Evolutionary conservation across 441 rosid genomes (phyloP).

Genomic region (Euphorbia corollata): DNA sequence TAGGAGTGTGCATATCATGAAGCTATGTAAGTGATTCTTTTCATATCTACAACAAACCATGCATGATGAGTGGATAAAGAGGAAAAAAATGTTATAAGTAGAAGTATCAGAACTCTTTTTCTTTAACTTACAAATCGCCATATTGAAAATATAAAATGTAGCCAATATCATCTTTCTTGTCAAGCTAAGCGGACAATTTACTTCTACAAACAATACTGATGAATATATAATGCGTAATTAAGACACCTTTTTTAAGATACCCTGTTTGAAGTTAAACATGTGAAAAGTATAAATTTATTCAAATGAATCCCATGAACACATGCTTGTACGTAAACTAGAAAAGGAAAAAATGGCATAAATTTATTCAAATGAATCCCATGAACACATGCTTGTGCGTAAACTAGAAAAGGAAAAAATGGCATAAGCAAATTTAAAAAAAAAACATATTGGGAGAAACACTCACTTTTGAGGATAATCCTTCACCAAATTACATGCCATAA

Average conservation of each 20-base stretch:
- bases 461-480: slow-evolving; percentile 94
- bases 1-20: no score
- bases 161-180: not conserved
- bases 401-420: not conserved
- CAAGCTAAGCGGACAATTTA: not conserved
- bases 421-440: not conserved
- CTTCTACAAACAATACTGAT: not conserved
- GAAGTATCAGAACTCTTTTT: not conserved
- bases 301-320: no score
- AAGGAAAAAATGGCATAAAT: not conserved
- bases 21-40: no score
- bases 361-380: no score
- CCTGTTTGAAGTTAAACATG: not conserved
- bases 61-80: not conserved
- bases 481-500: slow-evolving; percentile 89
- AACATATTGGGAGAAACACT: slow-evolving; percentile 23
- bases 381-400: no score
- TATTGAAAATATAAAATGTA: not conserved
- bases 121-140: not conserved
- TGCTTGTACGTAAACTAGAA: no score
- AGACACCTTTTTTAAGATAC: not conserved
- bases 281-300: no score
- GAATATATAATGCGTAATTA: not conserved
- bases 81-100: not conserved
- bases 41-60: not conserved